Base-by-base conservation (phyloP, 768 basidiomycete species). In the Lactarius tabidus region DNA sequence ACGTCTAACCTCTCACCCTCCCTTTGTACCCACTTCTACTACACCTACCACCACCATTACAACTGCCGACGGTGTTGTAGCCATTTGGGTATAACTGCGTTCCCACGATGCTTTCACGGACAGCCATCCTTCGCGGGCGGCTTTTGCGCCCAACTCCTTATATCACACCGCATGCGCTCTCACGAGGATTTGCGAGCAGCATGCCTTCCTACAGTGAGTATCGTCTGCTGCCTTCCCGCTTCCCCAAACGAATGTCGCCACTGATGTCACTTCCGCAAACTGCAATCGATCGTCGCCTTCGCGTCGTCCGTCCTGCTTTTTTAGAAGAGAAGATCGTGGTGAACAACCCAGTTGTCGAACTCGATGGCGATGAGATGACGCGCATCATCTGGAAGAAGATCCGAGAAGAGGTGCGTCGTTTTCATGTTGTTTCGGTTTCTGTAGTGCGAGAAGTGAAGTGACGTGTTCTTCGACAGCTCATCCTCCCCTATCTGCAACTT, bases 371-470 rank as follows among this genome's bases (percentile, higher is more conserved):
- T 77, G 96, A 99, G 79, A 98, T 98, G 96, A 99, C 96, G 38
- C 83, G 96, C 70, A 97, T 99, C 73, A 99, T 98, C 75, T 98
- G 93, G 94, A 95, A 94, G 85, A 94, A 94, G 82, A 95, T 95
- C 73, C 82, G 92, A 64, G 91, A 97, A 72, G 93, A 97, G 85
- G 94, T 93, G 63, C 66, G 84, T 33, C n/a, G n/a, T n/a, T 77
- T 58, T 29, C n/a, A 12, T 52, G 17, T 23, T 48, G 8, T 63
- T 36, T n/a, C 23, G 62, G 35, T 41, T 35, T 14, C 20, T 9
- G 39, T 56, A 29, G 38, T 14, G 45, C 23, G 12, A 23, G 48
- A 57, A 56, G 45, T 59, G 48, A 31, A 38, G 14, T 35, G 33
- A 33, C 33, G 33, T 33, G 33, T 33, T 33, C n/a, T n/a, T 36